phyloP scores from a whole-genome alignment of 1,284 basidiomycete genomes.

The Ustilago trichophora region DNA sequence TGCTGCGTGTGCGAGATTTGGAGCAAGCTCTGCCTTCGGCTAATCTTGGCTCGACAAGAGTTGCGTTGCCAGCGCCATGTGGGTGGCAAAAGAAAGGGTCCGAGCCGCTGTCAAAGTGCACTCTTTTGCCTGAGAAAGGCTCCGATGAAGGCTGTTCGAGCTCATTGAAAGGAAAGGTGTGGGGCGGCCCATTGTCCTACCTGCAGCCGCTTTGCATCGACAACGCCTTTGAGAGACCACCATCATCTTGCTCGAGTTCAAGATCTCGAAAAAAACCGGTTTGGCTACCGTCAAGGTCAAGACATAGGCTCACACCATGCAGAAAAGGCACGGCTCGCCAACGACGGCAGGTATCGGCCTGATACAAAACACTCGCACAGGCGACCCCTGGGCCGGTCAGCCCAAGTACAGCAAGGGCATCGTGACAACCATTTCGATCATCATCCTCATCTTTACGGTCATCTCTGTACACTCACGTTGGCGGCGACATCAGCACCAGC shows the following conservation, averaged over 20 bases:
- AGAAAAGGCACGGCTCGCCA: slow-evolving; percentile 25
- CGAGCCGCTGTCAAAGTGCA: slow-evolving; percentile 8
- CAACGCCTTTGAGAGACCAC: no score
- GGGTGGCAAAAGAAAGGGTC: slow-evolving; percentile 17
- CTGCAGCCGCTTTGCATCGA: no score
- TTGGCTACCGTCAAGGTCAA: no score
- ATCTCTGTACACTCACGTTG: slow-evolving; percentile 14
- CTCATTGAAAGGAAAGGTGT: no score
- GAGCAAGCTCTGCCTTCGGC: no score
- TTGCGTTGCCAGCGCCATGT: slow-evolving; percentile 5
- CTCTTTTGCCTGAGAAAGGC: slow-evolving; percentile 3
- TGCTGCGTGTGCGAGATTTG: no score
- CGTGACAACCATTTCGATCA: slow-evolving; percentile 23
- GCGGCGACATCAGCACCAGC: slow-evolving; percentile 2
- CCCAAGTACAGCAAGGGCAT: slow-evolving; percentile 47
- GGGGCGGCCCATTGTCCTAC: no score
- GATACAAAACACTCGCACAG: slow-evolving; percentile 25
- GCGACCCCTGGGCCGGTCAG: slow-evolving; percentile 47
- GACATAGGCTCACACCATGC: slow-evolving; percentile 8
- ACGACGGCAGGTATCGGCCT: slow-evolving; percentile 36
- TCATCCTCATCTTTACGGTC: slow-evolving; percentile 21
- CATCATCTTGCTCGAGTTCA: no score
- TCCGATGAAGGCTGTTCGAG: slow-evolving; percentile 5
- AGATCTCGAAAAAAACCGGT: no score
- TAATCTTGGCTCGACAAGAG: no score